These are phyloP conservation scores for Tolypocladium pustulatum DNA, from an alignment of 2,329 filamentous ascomycete species.

Conservation along the genomic window DNA sequence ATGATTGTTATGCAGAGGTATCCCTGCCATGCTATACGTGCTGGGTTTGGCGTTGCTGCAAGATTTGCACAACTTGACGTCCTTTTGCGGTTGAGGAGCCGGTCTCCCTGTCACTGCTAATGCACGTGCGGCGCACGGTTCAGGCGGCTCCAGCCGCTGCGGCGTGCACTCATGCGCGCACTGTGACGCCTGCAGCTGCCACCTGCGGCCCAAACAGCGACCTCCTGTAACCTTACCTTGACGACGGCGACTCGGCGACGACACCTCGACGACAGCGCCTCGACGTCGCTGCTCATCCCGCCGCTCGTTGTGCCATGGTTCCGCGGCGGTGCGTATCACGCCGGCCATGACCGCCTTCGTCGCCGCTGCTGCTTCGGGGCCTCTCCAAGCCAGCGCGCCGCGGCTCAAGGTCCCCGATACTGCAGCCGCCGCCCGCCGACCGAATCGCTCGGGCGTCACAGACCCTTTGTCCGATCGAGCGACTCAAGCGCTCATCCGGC, in stretches of 20 bases:
- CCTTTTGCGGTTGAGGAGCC: neutral
- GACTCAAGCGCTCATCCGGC: slow-evolving; percentile 72
- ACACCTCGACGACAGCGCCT: neutral
- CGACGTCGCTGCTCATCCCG: neutral
- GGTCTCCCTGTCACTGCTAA: neutral
- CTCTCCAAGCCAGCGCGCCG: slow-evolving; percentile 4
- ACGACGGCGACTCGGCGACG: slow-evolving; percentile 2
- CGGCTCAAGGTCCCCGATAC: slow-evolving; percentile 2
- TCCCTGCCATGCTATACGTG: neutral
- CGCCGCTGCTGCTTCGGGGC: slow-evolving; percentile 7
- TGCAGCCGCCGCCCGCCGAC: slow-evolving; percentile 17
- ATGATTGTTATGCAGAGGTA: neutral
- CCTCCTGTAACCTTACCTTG: slow-evolving; percentile 7
- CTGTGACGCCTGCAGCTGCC: slow-evolving; percentile 2
- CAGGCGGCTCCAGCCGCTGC: slow-evolving; percentile 12
- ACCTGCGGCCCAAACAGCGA: slow-evolving; percentile 8
- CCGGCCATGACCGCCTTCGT: slow-evolving; percentile 19
- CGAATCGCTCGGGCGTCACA: slow-evolving; percentile 21
- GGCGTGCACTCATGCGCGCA: neutral
- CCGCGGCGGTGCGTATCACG: slow-evolving; percentile 4
- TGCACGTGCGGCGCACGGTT: slow-evolving; percentile 4
- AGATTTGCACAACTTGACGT: neutral
- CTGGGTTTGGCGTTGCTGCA: slow-evolving; percentile 1
- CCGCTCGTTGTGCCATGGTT: slow-evolving; percentile 14
- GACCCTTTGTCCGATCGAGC: slow-evolving; percentile 63